Base-by-base conservation (phyloP, 441 rosid species). In the Populus hybrid region DNA sequence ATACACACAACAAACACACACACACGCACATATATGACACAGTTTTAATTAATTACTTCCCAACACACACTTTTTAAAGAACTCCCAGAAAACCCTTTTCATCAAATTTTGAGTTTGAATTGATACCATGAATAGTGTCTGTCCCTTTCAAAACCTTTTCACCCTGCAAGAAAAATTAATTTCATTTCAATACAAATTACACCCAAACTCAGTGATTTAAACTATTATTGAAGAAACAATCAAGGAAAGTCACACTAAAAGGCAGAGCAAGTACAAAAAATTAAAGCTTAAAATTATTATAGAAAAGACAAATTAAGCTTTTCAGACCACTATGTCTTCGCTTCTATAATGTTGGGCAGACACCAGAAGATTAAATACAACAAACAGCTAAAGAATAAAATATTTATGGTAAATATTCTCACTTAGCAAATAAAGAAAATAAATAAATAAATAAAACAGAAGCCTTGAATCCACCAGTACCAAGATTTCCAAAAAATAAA, bases 111-210 rank as follows among this genome's bases (percentile, higher is more conserved):
- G 74, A 77, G 69, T 67, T 72, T 33, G 68, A 79, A 78, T 80
- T 75, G 75, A 83, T 91, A 92, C 98, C 92, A 79, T 81, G 89
- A 71, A 86, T n/a, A n/a, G n/a, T n/a, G n/a, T n/a, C n/a, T n/a
- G n/a, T n/a, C n/a, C n/a, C n/a, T n/a, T n/a, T n/a, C n/a, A n/a
- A n/a, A n/a, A n/a, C 85, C 86, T 88, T 88, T 87, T 82, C 90
- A 79, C 79, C 91, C 98, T 94, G 93, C 92, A 88, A 82, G 71
- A 76, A 79, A 76, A 78, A 68, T 16, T 53, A 18, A 29, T 29
- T 3, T 29, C 31, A 29, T 29, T 29, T 29, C 31, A 29, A 29
- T 29, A 29, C 31, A 29, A 29, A 29, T 29, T 29, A 29, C 31
- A 14, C 31, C 31, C 31, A 73, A 33, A 50, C 74, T 21, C 66